Conservation (phyloP, 2,329 filamentous ascomycete species). For the Calonectria hawksworthii region DNA sequence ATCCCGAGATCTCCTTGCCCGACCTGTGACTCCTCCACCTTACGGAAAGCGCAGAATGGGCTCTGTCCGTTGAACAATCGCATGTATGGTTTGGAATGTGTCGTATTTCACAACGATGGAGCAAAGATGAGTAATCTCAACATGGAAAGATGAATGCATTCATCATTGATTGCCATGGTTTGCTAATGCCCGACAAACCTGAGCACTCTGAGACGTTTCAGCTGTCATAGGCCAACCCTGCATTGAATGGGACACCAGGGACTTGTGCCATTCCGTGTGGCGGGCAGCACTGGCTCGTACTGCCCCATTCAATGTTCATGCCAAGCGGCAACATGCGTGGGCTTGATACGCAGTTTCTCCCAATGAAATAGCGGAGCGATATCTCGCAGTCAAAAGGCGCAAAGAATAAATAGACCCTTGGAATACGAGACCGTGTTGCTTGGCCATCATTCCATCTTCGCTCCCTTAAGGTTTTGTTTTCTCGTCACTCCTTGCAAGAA, state of each 20-base stretch:
- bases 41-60: background rate
- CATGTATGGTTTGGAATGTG: background rate
- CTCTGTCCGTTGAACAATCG: background rate
- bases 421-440: conserved; percentile 12
- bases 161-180: background rate
- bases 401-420: background rate
- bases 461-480: background rate
- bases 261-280: background rate
- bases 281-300: background rate
- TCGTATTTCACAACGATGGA: background rate
- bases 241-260: background rate
- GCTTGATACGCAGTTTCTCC: background rate
- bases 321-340: background rate
- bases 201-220: background rate
- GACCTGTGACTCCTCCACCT: background rate
- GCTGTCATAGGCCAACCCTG: background rate
- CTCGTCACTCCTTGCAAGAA: background rate
- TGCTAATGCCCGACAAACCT: no score
- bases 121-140: background rate
- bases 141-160: background rate
- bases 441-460: background rate
- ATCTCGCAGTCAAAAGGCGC: background rate
- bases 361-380: background rate
- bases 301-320: background rate
- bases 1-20: background rate